Evolutionary conservation across 176 grass and related monocot genomes (phyloP), one percentile per base, ranked within the genome.

Genomic region (Pontederia crassipes): DNA sequence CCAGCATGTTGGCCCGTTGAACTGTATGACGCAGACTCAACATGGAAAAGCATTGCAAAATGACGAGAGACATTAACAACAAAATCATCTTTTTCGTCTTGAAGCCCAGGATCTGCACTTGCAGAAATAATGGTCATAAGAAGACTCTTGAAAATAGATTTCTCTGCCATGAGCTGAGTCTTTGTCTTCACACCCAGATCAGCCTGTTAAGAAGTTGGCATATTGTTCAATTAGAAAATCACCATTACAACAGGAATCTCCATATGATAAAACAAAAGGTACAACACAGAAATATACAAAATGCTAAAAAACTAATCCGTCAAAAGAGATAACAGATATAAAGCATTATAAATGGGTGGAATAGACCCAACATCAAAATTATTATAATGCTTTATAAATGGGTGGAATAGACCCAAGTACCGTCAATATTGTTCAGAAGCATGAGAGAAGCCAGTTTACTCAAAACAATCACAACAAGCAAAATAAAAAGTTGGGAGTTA

Each of bases 141-240:
- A 28, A 98, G 80, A 70, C 80, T 79, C 75, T 92, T 98, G 58
- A 98, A 98, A 75, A 92, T 79, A 61, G 87, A 88, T 88, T 86
- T 98, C 65, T 98, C 93, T 32, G 93, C 93, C 84, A 98, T 61
- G 60, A 98, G 69, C 15, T 98, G 93, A 46, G 93, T 98, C 66
- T 98, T 98, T 81, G 93, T 98, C 81, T 98, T 98, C 64, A 98
- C 93, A 72, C 93, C 93, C 68, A 98, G 75, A 79, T 98, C 93
- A 69, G 86, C 84, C 93, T 98, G 72, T 2, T 65, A 28, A 65
- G 16, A 27, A 51, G 50, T 55, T 17, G 18, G 9, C 18, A 16
- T 17, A 17, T 51, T 65, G 26, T 12, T 28, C 49, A 46, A 10
- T 15, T 45, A 15, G 27, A 17, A 49, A 49, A 49, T 24, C 24